phyloP scores from a whole-genome alignment of 176 grass and related monocot genomes.

The Lolium perenne region DNA sequence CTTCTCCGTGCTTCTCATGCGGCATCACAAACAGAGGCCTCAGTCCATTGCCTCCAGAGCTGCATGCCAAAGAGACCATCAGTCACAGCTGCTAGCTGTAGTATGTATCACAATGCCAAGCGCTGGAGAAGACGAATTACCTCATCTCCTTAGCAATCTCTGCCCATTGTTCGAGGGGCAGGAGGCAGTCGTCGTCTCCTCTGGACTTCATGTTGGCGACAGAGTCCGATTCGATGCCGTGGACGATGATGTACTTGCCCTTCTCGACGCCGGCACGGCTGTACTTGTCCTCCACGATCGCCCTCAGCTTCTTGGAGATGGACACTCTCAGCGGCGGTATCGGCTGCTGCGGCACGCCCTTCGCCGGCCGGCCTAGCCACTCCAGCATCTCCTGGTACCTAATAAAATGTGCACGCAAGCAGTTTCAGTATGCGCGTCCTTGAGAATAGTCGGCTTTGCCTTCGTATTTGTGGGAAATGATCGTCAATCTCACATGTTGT shows the following conservation, averaged over 20 bases:
- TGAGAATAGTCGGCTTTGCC: background rate
- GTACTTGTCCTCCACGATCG: constrained; percentile 75
- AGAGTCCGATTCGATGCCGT: constrained; percentile 90
- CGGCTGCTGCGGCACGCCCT: constrained; percentile 60
- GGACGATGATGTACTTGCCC: constrained; percentile 77
- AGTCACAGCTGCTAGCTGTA: background rate
- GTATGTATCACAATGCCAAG: background rate
- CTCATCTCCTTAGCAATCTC: constrained; percentile 72
- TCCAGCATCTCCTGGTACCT: constrained; percentile 87
- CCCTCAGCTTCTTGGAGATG: constrained; percentile 86
- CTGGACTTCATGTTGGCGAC: constrained; percentile 77
- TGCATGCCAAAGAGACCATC: constrained; percentile 22
- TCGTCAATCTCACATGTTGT: constrained; percentile 65
- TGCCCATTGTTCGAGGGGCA: constrained; percentile 76
- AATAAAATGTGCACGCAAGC: background rate
- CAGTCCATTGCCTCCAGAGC: constrained; percentile 49
- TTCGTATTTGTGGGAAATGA: background rate
- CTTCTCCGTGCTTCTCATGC: constrained; percentile 90
- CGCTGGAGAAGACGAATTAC: background rate
- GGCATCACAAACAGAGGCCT: constrained; percentile 94
- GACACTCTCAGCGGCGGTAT: constrained; percentile 70
- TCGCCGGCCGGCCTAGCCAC: constrained; percentile 76
- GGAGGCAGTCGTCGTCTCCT: constrained; percentile 80
- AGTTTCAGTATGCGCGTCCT: background rate
- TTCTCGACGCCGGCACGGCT: constrained; percentile 65